These are phyloP conservation scores for Colletotrichum sidae DNA, from an alignment of 2,329 filamentous ascomycete species.

Conservation along the genomic window DNA sequence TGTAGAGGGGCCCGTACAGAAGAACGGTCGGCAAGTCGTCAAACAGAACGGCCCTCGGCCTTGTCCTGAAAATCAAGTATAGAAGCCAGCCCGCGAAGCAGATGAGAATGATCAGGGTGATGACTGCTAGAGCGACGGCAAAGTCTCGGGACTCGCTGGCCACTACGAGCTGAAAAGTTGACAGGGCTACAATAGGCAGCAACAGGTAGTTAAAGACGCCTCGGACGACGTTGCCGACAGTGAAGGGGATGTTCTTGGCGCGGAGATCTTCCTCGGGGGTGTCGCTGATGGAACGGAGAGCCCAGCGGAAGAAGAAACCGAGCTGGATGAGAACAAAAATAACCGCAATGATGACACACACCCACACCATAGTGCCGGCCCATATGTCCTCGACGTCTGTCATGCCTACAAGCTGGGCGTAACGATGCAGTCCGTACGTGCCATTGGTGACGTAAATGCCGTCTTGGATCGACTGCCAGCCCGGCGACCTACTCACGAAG, in stretches of 20 bases:
- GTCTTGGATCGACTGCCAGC: constrained; percentile 77
- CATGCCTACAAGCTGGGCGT: constrained; percentile 88
- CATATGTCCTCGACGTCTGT: constrained; percentile 82
- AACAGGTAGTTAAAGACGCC: constrained; percentile 94
- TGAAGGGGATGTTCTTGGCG: constrained; percentile 92
- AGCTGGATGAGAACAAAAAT: constrained; percentile 79
- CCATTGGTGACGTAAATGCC: constrained; percentile 88
- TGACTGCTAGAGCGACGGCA: constrained; percentile 78
- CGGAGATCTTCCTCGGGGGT: constrained; percentile 88
- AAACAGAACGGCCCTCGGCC: constrained; percentile 88
- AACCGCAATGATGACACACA: constrained; percentile 79
- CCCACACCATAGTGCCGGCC: constrained; percentile 94
- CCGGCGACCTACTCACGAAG: constrained; percentile 77
- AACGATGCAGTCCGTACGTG: constrained; percentile 81
- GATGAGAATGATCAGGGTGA: constrained; percentile 80
- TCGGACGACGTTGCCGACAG: constrained; percentile 81
- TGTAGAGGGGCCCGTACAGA: constrained; percentile 93
- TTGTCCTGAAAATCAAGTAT: constrained; percentile 81
- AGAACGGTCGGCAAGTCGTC: constrained; percentile 92
- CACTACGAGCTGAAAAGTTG: constrained; percentile 90
- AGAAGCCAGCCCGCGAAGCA: constrained; percentile 83
- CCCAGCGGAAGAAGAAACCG: constrained; percentile 82
- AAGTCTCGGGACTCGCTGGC: constrained; percentile 74
- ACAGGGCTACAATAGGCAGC: constrained; percentile 86
- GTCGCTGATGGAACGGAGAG: constrained; percentile 76